Percentiles rank a stretch among this genome's conserved stretches.
phyloP scores from a whole-genome alignment of 1,284 basidiomycete genomes.

The Tranzscheliella williamsii region DNA sequence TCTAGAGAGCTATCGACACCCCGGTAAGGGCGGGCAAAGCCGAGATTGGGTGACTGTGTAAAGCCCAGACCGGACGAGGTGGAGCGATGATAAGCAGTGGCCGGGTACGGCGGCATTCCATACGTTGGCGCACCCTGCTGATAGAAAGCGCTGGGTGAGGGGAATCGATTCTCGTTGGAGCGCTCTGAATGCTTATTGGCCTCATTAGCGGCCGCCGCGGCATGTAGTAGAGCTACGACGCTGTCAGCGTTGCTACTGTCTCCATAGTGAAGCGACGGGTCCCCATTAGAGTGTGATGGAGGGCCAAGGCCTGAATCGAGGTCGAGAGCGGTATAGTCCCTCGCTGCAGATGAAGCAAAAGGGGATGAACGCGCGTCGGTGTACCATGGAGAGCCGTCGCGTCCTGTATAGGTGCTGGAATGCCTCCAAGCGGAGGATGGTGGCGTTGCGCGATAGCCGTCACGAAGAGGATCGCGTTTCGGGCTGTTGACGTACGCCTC shows the following conservation, averaged over 20 bases:
- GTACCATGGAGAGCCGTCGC: constrained; percentile 53
- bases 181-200: constrained; percentile 29
- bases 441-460: constrained; percentile 41
- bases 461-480: constrained; percentile 44
- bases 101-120: constrained; percentile 38
- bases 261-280: constrained; percentile 34
- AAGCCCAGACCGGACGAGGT: constrained; percentile 31
- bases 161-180: constrained; percentile 44
- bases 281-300: constrained; percentile 21
- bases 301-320: constrained; percentile 28
- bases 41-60: constrained; percentile 39
- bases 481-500: constrained; percentile 45
- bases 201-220: constrained; percentile 39
- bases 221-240: constrained; percentile 34
- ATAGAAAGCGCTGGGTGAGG: constrained; percentile 47
- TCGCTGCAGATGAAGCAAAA: constrained; percentile 50
- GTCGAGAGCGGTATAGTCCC: constrained; percentile 39
- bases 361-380: constrained; percentile 51
- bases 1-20: constrained; percentile 25
- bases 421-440: constrained; percentile 37
- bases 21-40: constrained; percentile 35
- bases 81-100: constrained; percentile 28
- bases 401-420: constrained; percentile 25
- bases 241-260: constrained; percentile 39
- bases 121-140: constrained; percentile 44